These are phyloP conservation scores for Phytopythium boreale DNA, from an alignment of 352 stramenopile genomes.

Conservation along the genomic window DNA sequence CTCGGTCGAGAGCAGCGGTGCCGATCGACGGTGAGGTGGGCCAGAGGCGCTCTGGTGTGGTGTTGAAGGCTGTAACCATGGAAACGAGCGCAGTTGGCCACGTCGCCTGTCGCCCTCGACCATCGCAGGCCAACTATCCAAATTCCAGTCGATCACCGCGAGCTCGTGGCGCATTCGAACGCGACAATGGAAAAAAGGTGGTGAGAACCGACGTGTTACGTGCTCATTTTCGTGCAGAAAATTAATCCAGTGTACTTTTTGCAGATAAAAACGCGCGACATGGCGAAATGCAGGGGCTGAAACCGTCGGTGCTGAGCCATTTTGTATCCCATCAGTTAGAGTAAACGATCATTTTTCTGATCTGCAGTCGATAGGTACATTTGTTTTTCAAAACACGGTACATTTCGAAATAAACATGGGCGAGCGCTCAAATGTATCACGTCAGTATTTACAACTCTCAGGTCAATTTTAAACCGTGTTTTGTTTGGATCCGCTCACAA, in stretches of 20 bases:
- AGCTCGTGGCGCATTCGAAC: background rate
- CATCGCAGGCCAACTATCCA: background rate
- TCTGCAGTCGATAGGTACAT: background rate
- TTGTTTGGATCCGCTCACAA: background rate
- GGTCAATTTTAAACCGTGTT: background rate
- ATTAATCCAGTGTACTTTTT: background rate
- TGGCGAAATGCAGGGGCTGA: background rate
- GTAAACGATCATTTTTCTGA: too few species aligned
- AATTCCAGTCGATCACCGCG: conserved; percentile 3
- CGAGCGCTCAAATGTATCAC: background rate
- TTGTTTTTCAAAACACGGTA: background rate
- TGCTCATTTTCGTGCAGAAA: background rate
- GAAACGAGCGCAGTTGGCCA: background rate
- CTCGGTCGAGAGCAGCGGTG: background rate
- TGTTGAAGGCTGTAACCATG: background rate
- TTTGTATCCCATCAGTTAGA: too few species aligned
- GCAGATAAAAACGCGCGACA: background rate
- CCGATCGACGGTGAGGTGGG: background rate
- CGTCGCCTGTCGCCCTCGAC: background rate
- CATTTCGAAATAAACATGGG: background rate
- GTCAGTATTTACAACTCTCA: background rate
- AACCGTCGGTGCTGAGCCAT: too few species aligned
- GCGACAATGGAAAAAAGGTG: background rate
- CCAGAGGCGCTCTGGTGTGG: background rate
- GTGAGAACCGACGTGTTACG: background rate